These are phyloP conservation scores for Chytriomyces confervae DNA, from an alignment of 192 early-diverging fungal genomes.

Conservation along the genomic window DNA sequence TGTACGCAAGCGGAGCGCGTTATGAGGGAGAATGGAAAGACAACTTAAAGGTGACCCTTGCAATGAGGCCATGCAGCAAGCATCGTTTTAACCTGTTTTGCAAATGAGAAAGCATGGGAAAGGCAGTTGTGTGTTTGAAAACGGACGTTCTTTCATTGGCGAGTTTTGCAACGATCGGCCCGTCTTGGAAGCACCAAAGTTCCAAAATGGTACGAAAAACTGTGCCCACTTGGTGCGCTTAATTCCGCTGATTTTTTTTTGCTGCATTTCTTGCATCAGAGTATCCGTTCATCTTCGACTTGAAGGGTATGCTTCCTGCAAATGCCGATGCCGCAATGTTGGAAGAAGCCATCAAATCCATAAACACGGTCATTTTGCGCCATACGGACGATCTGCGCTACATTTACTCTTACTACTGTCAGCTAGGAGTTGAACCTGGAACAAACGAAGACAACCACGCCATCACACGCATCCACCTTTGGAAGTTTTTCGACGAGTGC, in stretches of 20 bases:
- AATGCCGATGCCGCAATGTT: constrained; percentile 6
- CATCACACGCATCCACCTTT: constrained; percentile 46
- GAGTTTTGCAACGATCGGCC: constrained; percentile 52
- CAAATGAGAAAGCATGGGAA: constrained; percentile 43
- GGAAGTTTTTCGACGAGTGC: constrained; percentile 50
- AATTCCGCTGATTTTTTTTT: background rate
- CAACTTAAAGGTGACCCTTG: constrained; percentile 50
- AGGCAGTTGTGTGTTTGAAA: constrained; percentile 52
- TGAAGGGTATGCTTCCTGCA: constrained; percentile 30
- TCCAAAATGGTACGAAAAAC: constrained; percentile 46
- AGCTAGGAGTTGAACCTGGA: constrained; percentile 2
- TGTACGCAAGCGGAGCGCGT: constrained; percentile 56
- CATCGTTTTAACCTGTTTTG: no score
- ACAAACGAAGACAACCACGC: constrained; percentile 1
- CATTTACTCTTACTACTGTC: constrained; percentile 50
- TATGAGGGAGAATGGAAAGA: constrained; percentile 63
- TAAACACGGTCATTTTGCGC: constrained; percentile 54
- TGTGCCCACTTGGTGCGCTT: background rate
- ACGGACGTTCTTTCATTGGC: constrained; percentile 56
- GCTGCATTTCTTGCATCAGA: constrained; percentile 21
- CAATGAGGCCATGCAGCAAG: no score
- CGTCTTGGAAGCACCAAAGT: constrained; percentile 29
- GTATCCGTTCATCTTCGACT: constrained; percentile 46
- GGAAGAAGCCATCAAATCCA: constrained; percentile 39
- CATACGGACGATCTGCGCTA: constrained; percentile 47